A percentile compares a stretch with the other conserved stretches of the same genome.
phyloP scores from a whole-genome alignment of 768 basidiomycete species.

The Boletus rufocinnamomeus region DNA sequence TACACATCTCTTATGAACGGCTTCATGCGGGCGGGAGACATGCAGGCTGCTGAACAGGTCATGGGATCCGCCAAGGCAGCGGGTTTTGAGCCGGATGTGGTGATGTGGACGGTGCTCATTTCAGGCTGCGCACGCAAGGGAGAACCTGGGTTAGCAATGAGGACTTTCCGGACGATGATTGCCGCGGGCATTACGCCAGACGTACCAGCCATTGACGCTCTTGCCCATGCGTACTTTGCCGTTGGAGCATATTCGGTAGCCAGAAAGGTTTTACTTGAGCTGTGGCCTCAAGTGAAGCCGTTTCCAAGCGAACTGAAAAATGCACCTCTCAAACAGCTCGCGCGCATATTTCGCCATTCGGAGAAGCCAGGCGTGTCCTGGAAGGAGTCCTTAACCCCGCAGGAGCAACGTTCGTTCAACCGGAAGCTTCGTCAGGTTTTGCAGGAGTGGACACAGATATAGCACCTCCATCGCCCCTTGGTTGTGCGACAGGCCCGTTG shows the following conservation, averaged over 20 bases:
- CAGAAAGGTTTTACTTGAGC: slow-evolving; percentile 51
- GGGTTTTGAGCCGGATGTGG: slow-evolving; percentile 57
- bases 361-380: slow-evolving; percentile 14
- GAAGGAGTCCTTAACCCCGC: slow-evolving; percentile 31
- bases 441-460: slow-evolving; percentile 26
- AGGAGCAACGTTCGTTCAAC: slow-evolving; percentile 40
- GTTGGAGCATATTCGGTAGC: slow-evolving; percentile 54
- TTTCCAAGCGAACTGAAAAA: slow-evolving; percentile 53
- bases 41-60: slow-evolving; percentile 53
- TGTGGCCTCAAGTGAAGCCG: slow-evolving; percentile 67
- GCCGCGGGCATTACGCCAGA: slow-evolving; percentile 65
- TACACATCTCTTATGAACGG: slow-evolving; percentile 77
- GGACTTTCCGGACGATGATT: slow-evolving; percentile 64
- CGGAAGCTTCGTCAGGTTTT: slow-evolving; percentile 37
- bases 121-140: slow-evolving; percentile 65
- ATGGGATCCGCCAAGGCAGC: slow-evolving; percentile 53
- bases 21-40: slow-evolving; percentile 60
- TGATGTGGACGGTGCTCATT: slow-evolving; percentile 80
- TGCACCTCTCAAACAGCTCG: slow-evolving; percentile 49
- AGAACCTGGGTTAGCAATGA: slow-evolving; percentile 52
- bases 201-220: slow-evolving; percentile 66
- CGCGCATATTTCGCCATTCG: slow-evolving; percentile 44
- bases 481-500: neutral
- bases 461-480: slow-evolving; percentile 2
- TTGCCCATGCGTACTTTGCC: slow-evolving; percentile 66